Evolutionary conservation across 2,329 filamentous ascomycete genomes (phyloP), one percentile per base, ranked within the genome.

Genomic region (Calonectria henricotiae): DNA sequence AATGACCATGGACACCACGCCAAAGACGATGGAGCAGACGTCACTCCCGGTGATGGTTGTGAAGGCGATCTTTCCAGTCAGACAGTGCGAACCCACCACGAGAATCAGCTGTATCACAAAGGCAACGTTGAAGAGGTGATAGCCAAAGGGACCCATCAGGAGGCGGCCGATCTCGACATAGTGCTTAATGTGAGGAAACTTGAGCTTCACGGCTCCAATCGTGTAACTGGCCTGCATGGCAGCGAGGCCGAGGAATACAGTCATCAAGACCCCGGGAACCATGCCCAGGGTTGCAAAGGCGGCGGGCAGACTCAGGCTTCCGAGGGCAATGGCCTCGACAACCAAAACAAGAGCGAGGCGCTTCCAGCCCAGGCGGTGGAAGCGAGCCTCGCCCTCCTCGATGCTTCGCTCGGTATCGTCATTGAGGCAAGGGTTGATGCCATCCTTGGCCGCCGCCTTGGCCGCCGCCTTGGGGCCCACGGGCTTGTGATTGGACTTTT

Each of bases 351-450:
- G n/a, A 6, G 43, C 43, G 43, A 46, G 43, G 43, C 43, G 43
- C 12, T 46, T 46, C 43, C 43, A 46, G 43, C 43, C 43, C 3
- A 46, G 43, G 15, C 43, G 43, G 43, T n/a, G 43, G 43, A 46
- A 46, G 6, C 43, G 43, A 1, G 43, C 43, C 43, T 46, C 43
- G 43, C 43, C 43, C 43, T 46, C 43, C 43, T 46, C 43, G 43
- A 46, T 46, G 43, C 43, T 46, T 46, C 43, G n/a, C 43, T 46
- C n/a, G n/a, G 43, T 46, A 23, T 46, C 43, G n/a, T 46, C 43
- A 46, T 46, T n/a, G 41, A 44, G 13, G 13, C 37, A 15, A 8
- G 43, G 43, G n/a, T 46, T 46, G 43, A 23, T 46, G 11, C 43
- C 43, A 23, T 46, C 43, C 43, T 46, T 46, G 43, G 43, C 27